A percentile compares a stretch with the other conserved stretches of the same genome.
phyloP scores from a whole-genome alignment of 2,329 filamentous ascomycete species.

The Penicillium olsonii region DNA sequence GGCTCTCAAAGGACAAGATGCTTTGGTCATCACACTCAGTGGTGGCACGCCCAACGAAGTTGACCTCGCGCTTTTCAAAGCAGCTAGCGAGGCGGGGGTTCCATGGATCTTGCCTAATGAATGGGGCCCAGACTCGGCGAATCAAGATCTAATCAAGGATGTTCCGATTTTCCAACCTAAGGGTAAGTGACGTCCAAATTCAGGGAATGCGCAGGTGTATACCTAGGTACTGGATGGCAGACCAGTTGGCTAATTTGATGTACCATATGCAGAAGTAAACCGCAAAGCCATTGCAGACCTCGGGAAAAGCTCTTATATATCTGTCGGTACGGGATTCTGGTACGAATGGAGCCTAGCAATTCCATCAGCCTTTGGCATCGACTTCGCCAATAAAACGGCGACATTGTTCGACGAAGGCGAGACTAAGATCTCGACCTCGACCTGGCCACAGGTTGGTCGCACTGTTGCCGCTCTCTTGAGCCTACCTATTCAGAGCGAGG shows the following conservation, averaged over 20 bases:
- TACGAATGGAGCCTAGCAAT: conserved; percentile 48
- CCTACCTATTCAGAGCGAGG: conserved; percentile 27
- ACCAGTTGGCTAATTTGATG: background rate
- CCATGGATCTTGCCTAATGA: conserved; percentile 54
- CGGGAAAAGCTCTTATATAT: conserved; percentile 14
- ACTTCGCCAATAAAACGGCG: conserved; percentile 39
- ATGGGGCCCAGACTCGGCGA: conserved; percentile 39
- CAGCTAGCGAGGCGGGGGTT: conserved; percentile 53
- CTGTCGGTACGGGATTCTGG: conserved; percentile 45
- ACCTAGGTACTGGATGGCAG: no score
- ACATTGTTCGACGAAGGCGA: conserved; percentile 56
- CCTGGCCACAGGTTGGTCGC: conserved; percentile 36
- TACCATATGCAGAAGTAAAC: conserved; percentile 2
- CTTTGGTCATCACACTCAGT: conserved; percentile 53
- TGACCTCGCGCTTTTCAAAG: conserved; percentile 50
- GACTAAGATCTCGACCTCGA: conserved; percentile 52
- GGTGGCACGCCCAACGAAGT: conserved; percentile 37
- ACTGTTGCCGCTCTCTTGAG: conserved; percentile 52
- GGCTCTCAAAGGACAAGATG: conserved; percentile 53
- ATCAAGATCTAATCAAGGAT: conserved; percentile 18
- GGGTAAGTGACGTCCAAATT: background rate
- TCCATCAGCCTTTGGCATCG: conserved; percentile 42
- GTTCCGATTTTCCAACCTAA: conserved; percentile 9
- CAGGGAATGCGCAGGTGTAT: no score
- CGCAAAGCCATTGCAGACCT: conserved; percentile 24